Conservation (phyloP, 768 basidiomycete species). For the Pleurotus djamor region DNA sequence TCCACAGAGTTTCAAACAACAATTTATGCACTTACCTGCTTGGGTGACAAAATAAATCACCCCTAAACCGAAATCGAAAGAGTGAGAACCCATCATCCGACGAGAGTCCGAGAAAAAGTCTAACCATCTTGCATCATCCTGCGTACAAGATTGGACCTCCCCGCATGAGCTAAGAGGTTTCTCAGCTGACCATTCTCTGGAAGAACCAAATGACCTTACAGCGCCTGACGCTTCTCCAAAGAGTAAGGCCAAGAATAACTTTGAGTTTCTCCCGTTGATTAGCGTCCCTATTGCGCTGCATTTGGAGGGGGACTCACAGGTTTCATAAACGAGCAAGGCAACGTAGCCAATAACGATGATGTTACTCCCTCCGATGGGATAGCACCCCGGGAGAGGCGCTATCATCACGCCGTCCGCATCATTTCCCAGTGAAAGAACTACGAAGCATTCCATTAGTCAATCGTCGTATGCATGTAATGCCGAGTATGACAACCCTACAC, state of each 20-base stretch:
- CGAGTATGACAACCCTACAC: neutral
- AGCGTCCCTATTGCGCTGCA: neutral
- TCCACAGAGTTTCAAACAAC: too few species aligned
- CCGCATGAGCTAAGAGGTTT: neutral
- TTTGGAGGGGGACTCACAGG: neutral
- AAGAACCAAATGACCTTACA: neutral
- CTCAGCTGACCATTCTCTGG: neutral
- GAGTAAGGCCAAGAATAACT: neutral
- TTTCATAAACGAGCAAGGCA: neutral
- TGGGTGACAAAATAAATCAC: neutral
- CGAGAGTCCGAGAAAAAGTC: neutral
- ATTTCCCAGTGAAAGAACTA: neutral
- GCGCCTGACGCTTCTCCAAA: neutral
- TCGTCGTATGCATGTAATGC: too few species aligned
- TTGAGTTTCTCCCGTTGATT: too few species aligned
- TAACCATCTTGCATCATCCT: neutral
- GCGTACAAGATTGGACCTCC: neutral
- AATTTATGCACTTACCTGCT: neutral
- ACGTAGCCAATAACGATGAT: conserved; percentile 1
- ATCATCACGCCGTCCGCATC: neutral
- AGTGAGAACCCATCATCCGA: neutral
- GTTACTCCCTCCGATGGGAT: conserved; percentile 1
- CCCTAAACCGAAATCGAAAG: neutral
- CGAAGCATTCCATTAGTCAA: neutral
- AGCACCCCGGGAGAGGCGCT: neutral